A percentile compares a stretch with the other conserved stretches of the same genome.
Conservation (phyloP, 805 yeast genomes). For the Lachancea dasiensis region DNA sequence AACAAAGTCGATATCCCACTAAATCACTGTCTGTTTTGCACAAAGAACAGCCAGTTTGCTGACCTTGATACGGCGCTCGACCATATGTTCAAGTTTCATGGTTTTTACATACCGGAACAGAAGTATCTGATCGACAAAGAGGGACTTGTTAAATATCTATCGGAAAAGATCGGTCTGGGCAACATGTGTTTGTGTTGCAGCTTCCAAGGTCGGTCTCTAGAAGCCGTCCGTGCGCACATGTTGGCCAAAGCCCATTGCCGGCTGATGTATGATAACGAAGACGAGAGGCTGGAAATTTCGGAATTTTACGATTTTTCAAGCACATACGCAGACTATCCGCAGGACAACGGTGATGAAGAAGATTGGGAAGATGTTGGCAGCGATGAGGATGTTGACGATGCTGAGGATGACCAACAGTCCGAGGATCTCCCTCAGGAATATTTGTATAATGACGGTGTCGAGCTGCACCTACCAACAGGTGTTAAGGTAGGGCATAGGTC, state of each 20-base stretch:
- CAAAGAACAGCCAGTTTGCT: slow-evolving; percentile 38
- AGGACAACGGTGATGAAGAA: slow-evolving; percentile 27
- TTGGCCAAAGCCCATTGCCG: slow-evolving; percentile 75
- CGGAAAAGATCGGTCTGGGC: slow-evolving; percentile 90
- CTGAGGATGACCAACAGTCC: slow-evolving; percentile 34
- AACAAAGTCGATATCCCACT: slow-evolving; percentile 43
- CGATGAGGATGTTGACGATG: slow-evolving; percentile 35
- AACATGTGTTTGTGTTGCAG: slow-evolving; percentile 80
- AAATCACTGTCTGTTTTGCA: slow-evolving; percentile 51
- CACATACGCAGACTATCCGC: slow-evolving; percentile 42
- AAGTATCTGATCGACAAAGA: slow-evolving; percentile 59
- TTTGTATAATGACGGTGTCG: slow-evolving; percentile 57
- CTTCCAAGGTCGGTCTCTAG: slow-evolving; percentile 78
- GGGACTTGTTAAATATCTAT: slow-evolving; percentile 73
- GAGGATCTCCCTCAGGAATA: slow-evolving; percentile 35
- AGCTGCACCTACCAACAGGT: slow-evolving; percentile 78
- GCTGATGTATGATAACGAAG: slow-evolving; percentile 81
- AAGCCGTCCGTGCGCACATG: slow-evolving; percentile 92
- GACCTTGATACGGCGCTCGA: slow-evolving; percentile 48
- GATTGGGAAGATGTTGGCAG: slow-evolving; percentile 14
- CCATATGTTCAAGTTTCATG: slow-evolving; percentile 77
- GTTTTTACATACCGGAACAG: slow-evolving; percentile 83
- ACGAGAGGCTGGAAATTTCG: slow-evolving; percentile 80
- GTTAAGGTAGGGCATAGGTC: slow-evolving; percentile 82
- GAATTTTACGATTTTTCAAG: slow-evolving; percentile 87